These are phyloP conservation scores for Dioscorea zingiberensis DNA, from an alignment of 106 monocot genomes.

Conservation along the genomic window DNA sequence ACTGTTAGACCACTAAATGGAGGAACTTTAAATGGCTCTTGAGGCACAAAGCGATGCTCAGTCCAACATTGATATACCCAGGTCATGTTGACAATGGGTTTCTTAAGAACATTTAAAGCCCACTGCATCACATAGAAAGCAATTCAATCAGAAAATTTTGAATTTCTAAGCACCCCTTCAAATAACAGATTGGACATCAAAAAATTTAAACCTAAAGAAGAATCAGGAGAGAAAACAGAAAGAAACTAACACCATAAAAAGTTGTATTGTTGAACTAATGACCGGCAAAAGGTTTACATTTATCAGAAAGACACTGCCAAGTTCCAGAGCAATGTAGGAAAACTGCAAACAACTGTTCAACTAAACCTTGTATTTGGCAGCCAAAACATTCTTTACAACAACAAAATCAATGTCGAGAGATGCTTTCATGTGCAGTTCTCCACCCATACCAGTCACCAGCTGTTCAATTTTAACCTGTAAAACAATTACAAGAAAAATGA, in stretches of 20 bases:
- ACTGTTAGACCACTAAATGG: slow-evolving; percentile 88
- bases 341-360: not conserved
- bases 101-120: slow-evolving; percentile 88
- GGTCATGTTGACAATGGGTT: slow-evolving; percentile 63
- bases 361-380: slow-evolving; percentile 83
- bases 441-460: slow-evolving; percentile 83
- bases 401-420: slow-evolving; percentile 80
- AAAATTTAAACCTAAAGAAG: too few relatives aligned
- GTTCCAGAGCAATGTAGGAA: not conserved
- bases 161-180: too few relatives aligned
- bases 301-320: not conserved
- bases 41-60: slow-evolving; percentile 91
- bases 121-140: slow-evolving; percentile 56
- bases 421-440: slow-evolving; percentile 42
- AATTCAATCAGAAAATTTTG: not conserved
- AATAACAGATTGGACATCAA: too few relatives aligned
- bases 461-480: slow-evolving; percentile 58
- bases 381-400: slow-evolving; percentile 81
- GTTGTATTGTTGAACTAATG: too few relatives aligned
- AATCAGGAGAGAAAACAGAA: too few relatives aligned
- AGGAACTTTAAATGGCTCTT: slow-evolving; percentile 76
- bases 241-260: too few relatives aligned
- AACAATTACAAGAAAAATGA: not conserved
- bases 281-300: too few relatives aligned
- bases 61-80: slow-evolving; percentile 91